phyloP scores from a whole-genome alignment of 768 basidiomycete genomes.

The Kwoniella shandongensis region DNA sequence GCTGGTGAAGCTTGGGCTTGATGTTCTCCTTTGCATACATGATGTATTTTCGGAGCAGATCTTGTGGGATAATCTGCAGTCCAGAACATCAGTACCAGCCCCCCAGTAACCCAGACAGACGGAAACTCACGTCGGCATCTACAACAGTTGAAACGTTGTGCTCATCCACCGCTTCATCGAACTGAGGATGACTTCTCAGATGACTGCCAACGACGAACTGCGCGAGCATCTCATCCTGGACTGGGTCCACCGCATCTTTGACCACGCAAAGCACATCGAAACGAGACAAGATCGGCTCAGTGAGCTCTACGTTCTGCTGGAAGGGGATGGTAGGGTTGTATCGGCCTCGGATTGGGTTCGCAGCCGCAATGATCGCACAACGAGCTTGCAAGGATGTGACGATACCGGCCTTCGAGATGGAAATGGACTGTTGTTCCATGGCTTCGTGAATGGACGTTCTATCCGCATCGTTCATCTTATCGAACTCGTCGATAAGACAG shows the following conservation, averaged over 20 bases:
- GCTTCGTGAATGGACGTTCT: slow-evolving; percentile 98
- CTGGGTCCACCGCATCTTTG: slow-evolving; percentile 94
- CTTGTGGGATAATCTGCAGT: slow-evolving; percentile 88
- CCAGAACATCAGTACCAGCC: background rate
- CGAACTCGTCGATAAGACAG: slow-evolving; percentile 97
- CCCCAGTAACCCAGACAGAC: background rate
- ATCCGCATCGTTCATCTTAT: slow-evolving; percentile 99
- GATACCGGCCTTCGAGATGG: slow-evolving; percentile 98
- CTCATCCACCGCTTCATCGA: slow-evolving; percentile 75
- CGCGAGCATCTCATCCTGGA: slow-evolving; percentile 92
- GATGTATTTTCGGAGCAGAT: slow-evolving; percentile 93
- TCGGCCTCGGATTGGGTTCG: slow-evolving; percentile 93
- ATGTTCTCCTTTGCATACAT: slow-evolving; percentile 97
- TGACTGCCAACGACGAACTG: slow-evolving; percentile 98
- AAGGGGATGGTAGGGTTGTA: slow-evolving; percentile 99
- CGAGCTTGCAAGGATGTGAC: slow-evolving; percentile 97
- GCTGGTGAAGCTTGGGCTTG: slow-evolving; percentile 85
- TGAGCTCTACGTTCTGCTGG: slow-evolving; percentile 96
- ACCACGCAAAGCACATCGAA: slow-evolving; percentile 98
- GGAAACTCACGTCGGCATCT: slow-evolving; percentile 77
- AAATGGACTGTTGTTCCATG: slow-evolving; percentile 99
- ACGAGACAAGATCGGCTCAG: slow-evolving; percentile 95
- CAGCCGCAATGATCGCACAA: slow-evolving; percentile 95
- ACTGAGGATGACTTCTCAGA: slow-evolving; percentile 88
- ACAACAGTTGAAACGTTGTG: slow-evolving; percentile 84